Evolutionary conservation across 106 monocot genomes (phyloP).

Genomic region (Narthecium ossifragum): DNA sequence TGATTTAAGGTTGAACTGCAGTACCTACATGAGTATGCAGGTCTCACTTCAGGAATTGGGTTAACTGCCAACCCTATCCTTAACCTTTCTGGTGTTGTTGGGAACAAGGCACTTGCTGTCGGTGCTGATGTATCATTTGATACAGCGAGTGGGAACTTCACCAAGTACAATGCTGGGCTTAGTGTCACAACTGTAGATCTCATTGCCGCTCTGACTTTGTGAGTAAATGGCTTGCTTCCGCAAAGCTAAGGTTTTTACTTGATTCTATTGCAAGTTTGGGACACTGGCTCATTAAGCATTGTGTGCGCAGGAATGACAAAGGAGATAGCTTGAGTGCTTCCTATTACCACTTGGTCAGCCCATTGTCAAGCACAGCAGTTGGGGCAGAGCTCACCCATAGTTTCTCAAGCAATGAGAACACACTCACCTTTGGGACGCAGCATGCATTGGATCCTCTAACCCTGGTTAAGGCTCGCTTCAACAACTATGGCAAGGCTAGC

Average conservation of each 20-base stretch:
- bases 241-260: neutral
- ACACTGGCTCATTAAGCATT: neutral
- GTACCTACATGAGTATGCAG: conserved; percentile 69
- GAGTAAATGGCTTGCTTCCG: conserved; percentile 32
- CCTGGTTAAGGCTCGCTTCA: conserved; percentile 66
- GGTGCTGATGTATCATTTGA: conserved; percentile 80
- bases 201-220: conserved; percentile 64
- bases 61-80: conserved; percentile 59
- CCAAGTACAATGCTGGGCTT: conserved; percentile 79
- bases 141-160: conserved; percentile 71
- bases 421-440: conserved; percentile 78
- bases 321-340: conserved; percentile 72
- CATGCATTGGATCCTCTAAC: conserved; percentile 72
- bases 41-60: conserved; percentile 48
- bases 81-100: conserved; percentile 57
- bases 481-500: conserved; percentile 78
- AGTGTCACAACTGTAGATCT: conserved; percentile 67
- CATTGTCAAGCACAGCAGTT: conserved; percentile 58
- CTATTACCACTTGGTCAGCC: conserved; percentile 79
- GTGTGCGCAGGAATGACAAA: conserved; percentile 58
- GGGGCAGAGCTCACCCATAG: conserved; percentile 77
- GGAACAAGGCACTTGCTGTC: conserved; percentile 33
- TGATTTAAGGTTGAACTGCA: conserved; percentile 53
- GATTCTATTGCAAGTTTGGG: neutral
- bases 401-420: conserved; percentile 75